These are phyloP conservation scores for Austroboletus novae-zelandiae DNA, from an alignment of 1,284 basidiomycete species.

Conservation along the genomic window DNA sequence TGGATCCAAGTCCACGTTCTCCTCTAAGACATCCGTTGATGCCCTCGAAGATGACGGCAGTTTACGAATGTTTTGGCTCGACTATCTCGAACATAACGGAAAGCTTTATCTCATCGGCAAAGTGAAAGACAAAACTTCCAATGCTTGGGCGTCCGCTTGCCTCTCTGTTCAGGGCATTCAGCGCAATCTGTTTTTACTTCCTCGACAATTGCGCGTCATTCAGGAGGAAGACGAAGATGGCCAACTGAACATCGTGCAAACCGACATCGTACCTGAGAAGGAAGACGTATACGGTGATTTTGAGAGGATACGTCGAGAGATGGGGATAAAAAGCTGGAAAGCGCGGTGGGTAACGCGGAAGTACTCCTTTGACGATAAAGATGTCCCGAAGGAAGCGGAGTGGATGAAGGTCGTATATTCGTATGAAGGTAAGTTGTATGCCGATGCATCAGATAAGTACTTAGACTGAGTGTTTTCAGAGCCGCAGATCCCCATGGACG, in stretches of 20 bases:
- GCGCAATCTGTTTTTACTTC: constrained; percentile 93
- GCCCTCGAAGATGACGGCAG: constrained; percentile 79
- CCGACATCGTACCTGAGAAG: constrained; percentile 69
- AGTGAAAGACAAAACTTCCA: constrained; percentile 71
- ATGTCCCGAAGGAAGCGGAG: constrained; percentile 74
- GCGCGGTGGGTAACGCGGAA: constrained; percentile 85
- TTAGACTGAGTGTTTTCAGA: constrained; percentile 34
- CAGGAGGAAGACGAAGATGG: constrained; percentile 50
- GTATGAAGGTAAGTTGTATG: constrained; percentile 61
- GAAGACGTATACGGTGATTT: constrained; percentile 85
- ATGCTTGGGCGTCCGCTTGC: constrained; percentile 80
- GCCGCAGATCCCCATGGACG: constrained; percentile 64
- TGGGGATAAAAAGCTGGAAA: constrained; percentile 77
- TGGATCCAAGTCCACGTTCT: constrained; percentile 49
- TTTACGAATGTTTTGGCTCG: constrained; percentile 92
- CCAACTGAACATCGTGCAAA: constrained; percentile 52
- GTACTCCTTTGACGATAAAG: constrained; percentile 90
- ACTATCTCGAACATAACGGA: constrained; percentile 82
- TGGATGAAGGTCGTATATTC: constrained; percentile 95
- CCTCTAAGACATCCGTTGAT: constrained; percentile 43
- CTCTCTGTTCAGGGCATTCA: constrained; percentile 85
- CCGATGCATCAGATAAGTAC: neutral
- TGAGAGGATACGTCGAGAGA: constrained; percentile 71
- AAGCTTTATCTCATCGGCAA: constrained; percentile 87
- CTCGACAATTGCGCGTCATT: constrained; percentile 67